These are phyloP conservation scores for Salvia rosmarinus DNA, from an alignment of 257 asterid genomes.

Conservation along the genomic window DNA sequence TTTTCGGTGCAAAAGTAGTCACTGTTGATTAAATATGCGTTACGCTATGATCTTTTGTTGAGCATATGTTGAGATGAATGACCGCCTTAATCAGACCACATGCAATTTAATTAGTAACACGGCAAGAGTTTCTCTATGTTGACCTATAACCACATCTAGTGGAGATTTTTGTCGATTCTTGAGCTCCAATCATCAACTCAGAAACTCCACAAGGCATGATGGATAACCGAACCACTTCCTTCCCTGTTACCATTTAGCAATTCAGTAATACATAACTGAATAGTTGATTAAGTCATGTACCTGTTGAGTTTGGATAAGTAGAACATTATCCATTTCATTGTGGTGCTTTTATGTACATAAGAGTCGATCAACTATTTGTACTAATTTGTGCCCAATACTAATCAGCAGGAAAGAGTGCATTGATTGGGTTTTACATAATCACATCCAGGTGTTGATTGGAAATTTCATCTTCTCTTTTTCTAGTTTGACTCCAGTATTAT, in stretches of 20 bases:
- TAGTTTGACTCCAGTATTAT: not conserved
- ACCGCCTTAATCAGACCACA: not conserved
- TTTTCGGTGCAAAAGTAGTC: not conserved
- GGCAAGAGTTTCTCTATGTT: not conserved
- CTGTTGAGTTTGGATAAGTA: not conserved
- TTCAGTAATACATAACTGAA: not conserved
- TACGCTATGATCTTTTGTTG: not conserved
- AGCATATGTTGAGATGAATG: slow-evolving; percentile 3
- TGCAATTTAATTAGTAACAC: not conserved
- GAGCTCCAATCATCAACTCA: not conserved
- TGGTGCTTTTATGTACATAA: too few species aligned
- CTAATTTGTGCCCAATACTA: not conserved
- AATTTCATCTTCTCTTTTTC: not conserved
- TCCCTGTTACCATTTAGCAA: not conserved
- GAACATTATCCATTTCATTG: not conserved
- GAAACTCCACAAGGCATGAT: not conserved
- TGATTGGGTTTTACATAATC: not conserved
- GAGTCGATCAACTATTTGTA: not conserved
- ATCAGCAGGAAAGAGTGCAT: slow-evolving; percentile 1
- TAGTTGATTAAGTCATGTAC: not conserved
- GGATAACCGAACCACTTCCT: not conserved
- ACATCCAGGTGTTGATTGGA: not conserved
- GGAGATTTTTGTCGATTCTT: too few species aligned
- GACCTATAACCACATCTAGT: not conserved
- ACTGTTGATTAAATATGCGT: not conserved